phyloP scores from a whole-genome alignment of 352 stramenopile genomes.

The Pythium plurisporium region DNA sequence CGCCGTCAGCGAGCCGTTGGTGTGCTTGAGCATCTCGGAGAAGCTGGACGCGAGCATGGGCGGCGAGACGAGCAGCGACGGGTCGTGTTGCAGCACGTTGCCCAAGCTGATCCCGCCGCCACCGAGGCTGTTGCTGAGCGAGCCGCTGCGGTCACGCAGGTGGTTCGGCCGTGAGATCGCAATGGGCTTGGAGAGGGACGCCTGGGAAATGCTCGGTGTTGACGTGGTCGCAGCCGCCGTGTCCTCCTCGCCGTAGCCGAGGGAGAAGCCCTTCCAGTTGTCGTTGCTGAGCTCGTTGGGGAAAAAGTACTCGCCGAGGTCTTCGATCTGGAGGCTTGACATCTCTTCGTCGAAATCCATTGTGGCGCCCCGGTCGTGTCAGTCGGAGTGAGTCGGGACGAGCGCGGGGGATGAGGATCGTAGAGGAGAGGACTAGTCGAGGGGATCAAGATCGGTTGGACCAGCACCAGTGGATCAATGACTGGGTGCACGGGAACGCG shows the following conservation, averaged over 20 bases:
- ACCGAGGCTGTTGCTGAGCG: not conserved
- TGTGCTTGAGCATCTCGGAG: conserved; percentile 40
- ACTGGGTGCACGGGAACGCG: not conserved
- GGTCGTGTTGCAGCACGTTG: not conserved
- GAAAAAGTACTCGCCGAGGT: conserved; percentile 68
- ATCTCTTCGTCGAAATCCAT: conserved; percentile 74
- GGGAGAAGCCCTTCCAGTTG: conserved; percentile 66
- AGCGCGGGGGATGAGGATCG: no score
- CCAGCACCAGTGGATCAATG: no score
- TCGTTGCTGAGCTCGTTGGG: conserved; percentile 47
- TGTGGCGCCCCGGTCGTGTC: not conserved
- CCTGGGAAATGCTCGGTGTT: not conserved
- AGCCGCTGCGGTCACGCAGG: not conserved
- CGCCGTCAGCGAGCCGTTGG: conserved; percentile 19
- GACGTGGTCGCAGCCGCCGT: not conserved
- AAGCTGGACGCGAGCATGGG: conserved; percentile 32
- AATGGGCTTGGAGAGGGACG: not conserved
- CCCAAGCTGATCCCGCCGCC: not conserved
- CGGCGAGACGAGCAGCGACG: conserved; percentile 33
- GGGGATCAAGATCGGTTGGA: no score
- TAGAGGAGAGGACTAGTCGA: no score
- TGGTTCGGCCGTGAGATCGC: conserved; percentile 6
- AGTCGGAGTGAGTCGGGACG: not conserved
- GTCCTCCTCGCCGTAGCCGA: conserved; percentile 61
- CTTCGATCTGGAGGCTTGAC: conserved; percentile 68